phyloP scores from a whole-genome alignment of 1,139 yeast genomes.

The Candida sp. region DNA sequence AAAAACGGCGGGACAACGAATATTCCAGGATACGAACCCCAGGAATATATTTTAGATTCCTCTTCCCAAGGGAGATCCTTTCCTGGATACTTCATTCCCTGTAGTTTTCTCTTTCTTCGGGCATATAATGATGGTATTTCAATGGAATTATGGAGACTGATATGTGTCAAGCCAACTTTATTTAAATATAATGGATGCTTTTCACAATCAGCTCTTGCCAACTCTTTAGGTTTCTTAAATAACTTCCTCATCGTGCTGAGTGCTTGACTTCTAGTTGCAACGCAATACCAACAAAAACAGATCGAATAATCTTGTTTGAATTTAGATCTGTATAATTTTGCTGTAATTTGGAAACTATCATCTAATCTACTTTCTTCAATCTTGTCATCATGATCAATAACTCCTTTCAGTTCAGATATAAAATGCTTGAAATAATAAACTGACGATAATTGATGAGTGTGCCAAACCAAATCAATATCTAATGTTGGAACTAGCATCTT shows the following conservation, averaged over 20 bases:
- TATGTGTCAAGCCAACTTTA: conserved; percentile 12
- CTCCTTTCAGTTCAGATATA: conserved; percentile 5
- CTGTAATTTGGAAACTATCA: conserved; percentile 11
- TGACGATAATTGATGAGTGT: conserved; percentile 32
- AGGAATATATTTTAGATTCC: background rate
- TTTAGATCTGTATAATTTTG: conserved; percentile 7
- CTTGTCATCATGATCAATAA: conserved; percentile 13
- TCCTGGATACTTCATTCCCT: background rate
- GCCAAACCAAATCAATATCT: conserved; percentile 40
- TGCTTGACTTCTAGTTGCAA: conserved; percentile 1
- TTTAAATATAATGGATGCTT: conserved; percentile 4
- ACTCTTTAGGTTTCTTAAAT: conserved; percentile 2
- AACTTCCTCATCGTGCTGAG: conserved; percentile 7
- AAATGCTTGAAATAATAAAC: conserved; percentile 16
- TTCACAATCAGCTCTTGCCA: background rate
- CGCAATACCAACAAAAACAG: background rate
- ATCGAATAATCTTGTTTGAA: background rate
- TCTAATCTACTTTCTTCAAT: conserved; percentile 9
- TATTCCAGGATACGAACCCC: conserved; percentile 1
- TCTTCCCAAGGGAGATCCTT: background rate
- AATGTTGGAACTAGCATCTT: conserved; percentile 30
- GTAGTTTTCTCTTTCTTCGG: conserved; percentile 2
- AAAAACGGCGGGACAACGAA: background rate
- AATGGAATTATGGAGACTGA: conserved; percentile 16
- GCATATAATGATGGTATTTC: conserved; percentile 7